Evolutionary conservation across 495 filamentous ascomycete genomes (phyloP).

Genomic region (Geopyxis carbonaria): DNA sequence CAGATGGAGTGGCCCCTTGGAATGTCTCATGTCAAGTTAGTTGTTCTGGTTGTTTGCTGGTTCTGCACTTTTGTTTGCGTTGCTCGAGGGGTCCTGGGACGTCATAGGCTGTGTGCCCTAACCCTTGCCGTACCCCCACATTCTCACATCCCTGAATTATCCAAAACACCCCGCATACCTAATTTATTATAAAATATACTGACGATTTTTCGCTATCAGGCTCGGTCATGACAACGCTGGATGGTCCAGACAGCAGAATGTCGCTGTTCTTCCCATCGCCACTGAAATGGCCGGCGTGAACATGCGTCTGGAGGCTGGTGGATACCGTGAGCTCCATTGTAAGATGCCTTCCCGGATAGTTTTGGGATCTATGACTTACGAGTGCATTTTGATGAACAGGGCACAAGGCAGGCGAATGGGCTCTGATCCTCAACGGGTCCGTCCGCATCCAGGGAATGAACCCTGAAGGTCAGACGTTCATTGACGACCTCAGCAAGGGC

Average conservation of each 20-base stretch:
- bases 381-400: slow-evolving; percentile 11
- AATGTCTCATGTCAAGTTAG: slow-evolving; percentile 45
- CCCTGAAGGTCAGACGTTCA: slow-evolving; percentile 43
- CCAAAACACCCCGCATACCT: no score
- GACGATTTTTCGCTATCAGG: no score
- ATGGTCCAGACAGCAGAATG: slow-evolving; percentile 55
- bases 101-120: no score
- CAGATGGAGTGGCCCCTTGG: slow-evolving; percentile 61
- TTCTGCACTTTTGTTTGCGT: no score
- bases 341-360: background rate
- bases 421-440: slow-evolving; percentile 46
- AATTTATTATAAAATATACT: no score
- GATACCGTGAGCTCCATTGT: slow-evolving; percentile 56
- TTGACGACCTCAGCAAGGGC: slow-evolving; percentile 48
- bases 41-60: no score
- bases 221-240: slow-evolving; percentile 41
- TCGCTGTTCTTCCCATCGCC: slow-evolving; percentile 43
- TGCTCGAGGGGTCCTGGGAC: no score
- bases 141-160: no score
- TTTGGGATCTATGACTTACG: background rate
- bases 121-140: no score
- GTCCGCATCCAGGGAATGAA: slow-evolving; percentile 45
- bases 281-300: slow-evolving; percentile 59
- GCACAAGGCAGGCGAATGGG: slow-evolving; percentile 55
- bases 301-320: slow-evolving; percentile 52